Evolutionary conservation across 768 basidiomycete genomes (phyloP), one percentile per base, ranked within the genome.

Genomic region (Pleurotus tuber-regium): DNA sequence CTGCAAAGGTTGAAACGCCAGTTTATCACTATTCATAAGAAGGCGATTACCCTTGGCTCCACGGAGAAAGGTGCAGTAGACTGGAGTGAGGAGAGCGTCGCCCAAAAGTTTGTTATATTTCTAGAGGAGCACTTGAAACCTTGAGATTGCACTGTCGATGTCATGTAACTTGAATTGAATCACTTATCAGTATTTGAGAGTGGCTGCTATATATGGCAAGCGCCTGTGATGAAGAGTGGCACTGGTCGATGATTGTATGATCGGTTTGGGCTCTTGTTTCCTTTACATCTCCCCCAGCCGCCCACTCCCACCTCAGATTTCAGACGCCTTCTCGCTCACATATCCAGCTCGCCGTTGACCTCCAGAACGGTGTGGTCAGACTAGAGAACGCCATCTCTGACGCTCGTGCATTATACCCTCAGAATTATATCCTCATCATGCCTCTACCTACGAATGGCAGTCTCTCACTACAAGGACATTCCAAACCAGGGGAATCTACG

Each of bases 1-100:
- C 74, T 97, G 50, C 94, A 96, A 65, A 77, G 95, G 24, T 70
- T 88, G 36, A 98, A 96, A 65, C 77, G 95, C 36, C 94, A 98
- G 65, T 98, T 96, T 61, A 87, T 96, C 26, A 81, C 82, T 3
- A 77, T 91, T 28, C 93, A 98, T 65, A 92, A 89, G 64, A 93
- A 92, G 59, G 92, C 91, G 5, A 86, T 92, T 51, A 90, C 86
- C 2, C 78, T 91, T 5, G 90, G 90, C 11, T 84, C 85, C 12
- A 87, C 82, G 4, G 90, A 91, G 60, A 83, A 83, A 57, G 90
- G 90, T 0, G 63, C 63, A 14, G 83, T 93, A 24, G 83, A 89
- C 57, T 93, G 89, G 87, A 79, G 74, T 52, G 88, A 89, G 61
- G 77, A 79, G 57, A 82, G 78, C 51, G 77, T 93, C 16, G 80